phyloP scores from a whole-genome alignment of 1,284 basidiomycete species.

The Violaceomyces palustris region DNA sequence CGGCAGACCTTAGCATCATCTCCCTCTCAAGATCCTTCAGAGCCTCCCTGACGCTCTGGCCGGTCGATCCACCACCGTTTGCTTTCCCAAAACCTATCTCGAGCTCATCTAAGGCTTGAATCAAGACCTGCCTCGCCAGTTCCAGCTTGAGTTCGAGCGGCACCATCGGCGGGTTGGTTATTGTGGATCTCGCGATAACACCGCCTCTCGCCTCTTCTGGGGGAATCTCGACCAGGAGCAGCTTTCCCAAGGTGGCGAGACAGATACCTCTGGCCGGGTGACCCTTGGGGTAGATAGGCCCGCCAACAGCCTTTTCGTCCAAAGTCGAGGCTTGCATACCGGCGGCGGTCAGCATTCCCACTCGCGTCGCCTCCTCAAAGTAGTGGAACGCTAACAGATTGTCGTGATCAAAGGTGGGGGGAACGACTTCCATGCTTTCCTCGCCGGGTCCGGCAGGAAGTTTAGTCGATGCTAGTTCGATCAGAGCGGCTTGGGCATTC shows the following conservation, averaged over 20 bases:
- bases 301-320: slow-evolving; percentile 3
- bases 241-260: slow-evolving; percentile 72
- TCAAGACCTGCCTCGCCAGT: slow-evolving; percentile 21
- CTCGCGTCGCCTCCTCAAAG: slow-evolving; percentile 21
- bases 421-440: too few species aligned
- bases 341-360: slow-evolving; percentile 59
- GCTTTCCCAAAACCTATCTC: slow-evolving; percentile 27
- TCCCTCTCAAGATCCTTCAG: slow-evolving; percentile 17
- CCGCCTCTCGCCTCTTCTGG: too few species aligned
- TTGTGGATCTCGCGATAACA: too few species aligned
- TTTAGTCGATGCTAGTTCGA: slow-evolving; percentile 51
- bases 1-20: too few species aligned
- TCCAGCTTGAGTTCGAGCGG: slow-evolving; percentile 13
- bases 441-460: background rate
- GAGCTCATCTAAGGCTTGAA: slow-evolving; percentile 31
- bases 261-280: slow-evolving; percentile 76
- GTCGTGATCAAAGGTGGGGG: too few species aligned
- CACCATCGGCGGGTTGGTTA: slow-evolving; percentile 10
- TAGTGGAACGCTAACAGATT: slow-evolving; percentile 18
- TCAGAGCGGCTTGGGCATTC: slow-evolving; percentile 65
- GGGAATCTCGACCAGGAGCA: slow-evolving; percentile 70
- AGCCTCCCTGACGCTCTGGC: slow-evolving; percentile 9
- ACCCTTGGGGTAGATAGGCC: slow-evolving; percentile 60
- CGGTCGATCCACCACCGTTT: slow-evolving; percentile 16
- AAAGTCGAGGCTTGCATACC: slow-evolving; percentile 56